Evolutionary conservation across 129 eudicot species (phyloP).

Genomic region (Erigeron canadensis): DNA sequence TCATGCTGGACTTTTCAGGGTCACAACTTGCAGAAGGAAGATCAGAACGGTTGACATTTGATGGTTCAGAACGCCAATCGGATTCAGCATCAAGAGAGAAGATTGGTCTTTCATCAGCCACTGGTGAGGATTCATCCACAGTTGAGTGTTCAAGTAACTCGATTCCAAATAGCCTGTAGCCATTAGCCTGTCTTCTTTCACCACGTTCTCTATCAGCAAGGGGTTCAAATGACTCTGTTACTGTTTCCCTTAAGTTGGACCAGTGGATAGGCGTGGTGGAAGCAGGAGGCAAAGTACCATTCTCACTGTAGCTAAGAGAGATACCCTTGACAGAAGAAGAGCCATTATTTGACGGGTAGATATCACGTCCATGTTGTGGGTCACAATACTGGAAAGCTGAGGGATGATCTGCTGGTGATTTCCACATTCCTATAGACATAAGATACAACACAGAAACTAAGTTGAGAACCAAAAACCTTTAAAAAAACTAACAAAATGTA

Average conservation of each 20-base stretch:
- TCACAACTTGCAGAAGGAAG: constrained; percentile 70
- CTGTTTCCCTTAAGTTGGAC: constrained; percentile 54
- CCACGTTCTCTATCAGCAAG: constrained; percentile 38
- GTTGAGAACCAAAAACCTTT: constrained; percentile 6
- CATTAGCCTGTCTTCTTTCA: constrained; percentile 71
- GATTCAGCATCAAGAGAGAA: constrained; percentile 56
- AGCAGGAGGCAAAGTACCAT: constrained; percentile 41
- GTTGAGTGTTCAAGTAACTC: constrained; percentile 64
- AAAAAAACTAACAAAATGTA: neutral
- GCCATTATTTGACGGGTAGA: constrained; percentile 55
- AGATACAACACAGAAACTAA: neutral
- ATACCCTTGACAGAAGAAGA: constrained; percentile 42
- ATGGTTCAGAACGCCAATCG: constrained; percentile 57
- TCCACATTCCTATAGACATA: constrained; percentile 64
- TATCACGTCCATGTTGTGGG: constrained; percentile 45
- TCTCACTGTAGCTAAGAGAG: constrained; percentile 40
- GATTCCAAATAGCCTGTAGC: constrained; percentile 85
- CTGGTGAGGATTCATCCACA: constrained; percentile 48
- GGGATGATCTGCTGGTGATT: constrained; percentile 56
- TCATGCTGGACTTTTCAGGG: constrained; percentile 70
- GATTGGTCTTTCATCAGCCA: constrained; percentile 45
- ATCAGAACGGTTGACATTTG: constrained; percentile 49
- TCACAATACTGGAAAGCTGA: constrained; percentile 49
- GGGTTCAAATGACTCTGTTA: constrained; percentile 56
- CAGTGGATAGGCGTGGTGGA: constrained; percentile 50